A percentile compares a stretch with the other conserved stretches of the same genome.
phyloP scores from a whole-genome alignment of 2,329 filamentous ascomycete genomes.

The Zymoseptoria crescenta region DNA sequence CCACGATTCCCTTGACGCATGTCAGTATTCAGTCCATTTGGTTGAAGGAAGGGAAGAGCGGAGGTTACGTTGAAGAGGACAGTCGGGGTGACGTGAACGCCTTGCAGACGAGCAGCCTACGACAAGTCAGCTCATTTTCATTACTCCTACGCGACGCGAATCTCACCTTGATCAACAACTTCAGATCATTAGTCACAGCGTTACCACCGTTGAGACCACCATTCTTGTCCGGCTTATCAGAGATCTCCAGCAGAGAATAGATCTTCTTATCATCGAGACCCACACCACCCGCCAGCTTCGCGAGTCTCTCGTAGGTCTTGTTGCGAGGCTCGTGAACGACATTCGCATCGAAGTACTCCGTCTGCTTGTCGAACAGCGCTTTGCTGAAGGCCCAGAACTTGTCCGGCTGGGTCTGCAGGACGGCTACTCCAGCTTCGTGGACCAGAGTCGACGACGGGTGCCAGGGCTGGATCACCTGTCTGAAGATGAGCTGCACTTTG shows the following conservation, averaged over 20 bases:
- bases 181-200: constrained; percentile 73
- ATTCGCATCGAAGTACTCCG: constrained; percentile 73
- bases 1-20: constrained; percentile 53
- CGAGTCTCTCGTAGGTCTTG: constrained; percentile 70
- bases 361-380: constrained; percentile 61
- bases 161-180: constrained; percentile 69
- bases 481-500: constrained; percentile 69
- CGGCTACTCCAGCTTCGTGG: constrained; percentile 78
- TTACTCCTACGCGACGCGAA: neutral
- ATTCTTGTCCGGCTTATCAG: constrained; percentile 57
- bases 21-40: constrained; percentile 10
- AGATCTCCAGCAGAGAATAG: constrained; percentile 60
- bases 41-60: neutral
- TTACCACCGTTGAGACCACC: constrained; percentile 73
- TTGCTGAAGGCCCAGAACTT: constrained; percentile 76
- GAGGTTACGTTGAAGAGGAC: constrained; percentile 65
- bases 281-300: constrained; percentile 61
- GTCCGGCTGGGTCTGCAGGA: constrained; percentile 60
- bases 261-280: constrained; percentile 65
- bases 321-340: constrained; percentile 82
- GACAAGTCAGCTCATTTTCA: neutral
- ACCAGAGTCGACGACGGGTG: constrained; percentile 65
- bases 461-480: constrained; percentile 77
- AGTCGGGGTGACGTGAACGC: constrained; percentile 86
- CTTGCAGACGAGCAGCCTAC: constrained; percentile 58